phyloP scores from a whole-genome alignment of 164 flowering plant genomes.

The Vitis amurensis region DNA sequence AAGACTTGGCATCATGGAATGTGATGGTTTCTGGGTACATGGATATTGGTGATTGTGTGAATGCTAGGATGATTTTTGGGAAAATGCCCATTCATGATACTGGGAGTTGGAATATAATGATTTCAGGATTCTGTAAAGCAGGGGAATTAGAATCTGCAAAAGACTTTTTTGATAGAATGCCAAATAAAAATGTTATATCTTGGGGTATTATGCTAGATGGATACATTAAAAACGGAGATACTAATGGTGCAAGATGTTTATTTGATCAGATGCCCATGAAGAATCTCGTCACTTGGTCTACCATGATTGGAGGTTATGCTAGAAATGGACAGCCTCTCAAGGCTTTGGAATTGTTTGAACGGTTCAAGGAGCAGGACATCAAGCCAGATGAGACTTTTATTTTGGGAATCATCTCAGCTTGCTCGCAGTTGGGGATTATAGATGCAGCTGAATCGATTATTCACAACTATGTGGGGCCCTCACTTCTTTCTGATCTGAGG shows the following conservation, averaged over 20 bases:
- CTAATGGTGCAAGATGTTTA: conserved; percentile 24
- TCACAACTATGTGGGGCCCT: conserved; percentile 11
- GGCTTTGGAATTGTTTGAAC: conserved; percentile 28
- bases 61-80: conserved; percentile 28
- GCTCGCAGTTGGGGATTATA: conserved; percentile 37
- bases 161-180: conserved; percentile 33
- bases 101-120: conserved; percentile 40
- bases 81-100: conserved; percentile 27
- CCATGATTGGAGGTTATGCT: conserved; percentile 40
- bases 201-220: conserved; percentile 48
- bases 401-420: conserved; percentile 34
- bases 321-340: conserved; percentile 32
- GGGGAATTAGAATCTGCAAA: conserved; percentile 30
- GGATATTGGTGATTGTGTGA: conserved; percentile 28
- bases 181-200: conserved; percentile 28
- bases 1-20: conserved; percentile 35
- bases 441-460: conserved; percentile 29
- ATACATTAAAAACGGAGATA: conserved; percentile 27
- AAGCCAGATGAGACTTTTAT: conserved; percentile 40
- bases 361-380: conserved; percentile 26
- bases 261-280: conserved; percentile 41
- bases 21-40: conserved; percentile 40
- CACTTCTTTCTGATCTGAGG: conserved; percentile 17
- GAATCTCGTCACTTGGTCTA: conserved; percentile 47
- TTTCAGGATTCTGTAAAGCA: conserved; percentile 38